A percentile compares a stretch with the other conserved stretches of the same genome.
These are phyloP conservation scores for Aspergillus latus DNA, from an alignment of 2,329 filamentous ascomycete species.

Conservation along the genomic window DNA sequence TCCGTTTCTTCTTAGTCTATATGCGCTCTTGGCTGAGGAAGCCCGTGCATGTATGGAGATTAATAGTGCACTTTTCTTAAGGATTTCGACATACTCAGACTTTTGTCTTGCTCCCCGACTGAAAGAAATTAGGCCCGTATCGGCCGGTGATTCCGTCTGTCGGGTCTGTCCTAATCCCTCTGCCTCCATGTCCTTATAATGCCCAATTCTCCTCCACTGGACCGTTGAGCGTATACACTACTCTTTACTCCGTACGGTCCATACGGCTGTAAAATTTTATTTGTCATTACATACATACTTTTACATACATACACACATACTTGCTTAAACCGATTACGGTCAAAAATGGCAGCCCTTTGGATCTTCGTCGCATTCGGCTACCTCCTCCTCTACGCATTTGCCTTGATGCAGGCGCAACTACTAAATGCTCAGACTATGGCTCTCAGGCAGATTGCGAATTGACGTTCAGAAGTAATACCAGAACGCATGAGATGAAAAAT, in stretches of 20 bases:
- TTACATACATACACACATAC: neutral
- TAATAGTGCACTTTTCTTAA: no score
- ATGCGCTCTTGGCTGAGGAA: no score
- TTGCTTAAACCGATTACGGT: neutral
- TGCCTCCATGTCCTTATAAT: neutral
- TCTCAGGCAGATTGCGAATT: slow-evolving; percentile 23
- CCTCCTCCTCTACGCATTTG: slow-evolving; percentile 37
- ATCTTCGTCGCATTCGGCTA: slow-evolving; percentile 38
- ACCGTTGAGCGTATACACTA: neutral
- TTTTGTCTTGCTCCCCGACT: neutral
- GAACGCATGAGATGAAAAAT: neutral
- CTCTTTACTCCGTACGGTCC: no score
- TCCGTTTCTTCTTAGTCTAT: no score
- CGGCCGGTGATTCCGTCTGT: neutral
- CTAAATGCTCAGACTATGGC: slow-evolving; percentile 15
- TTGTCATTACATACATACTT: neutral
- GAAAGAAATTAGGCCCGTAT: neutral
- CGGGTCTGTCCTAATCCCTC: neutral
- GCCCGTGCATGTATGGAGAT: no score
- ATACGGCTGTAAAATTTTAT: no score
- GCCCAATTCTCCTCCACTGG: neutral
- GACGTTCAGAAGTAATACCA: neutral
- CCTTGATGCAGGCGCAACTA: slow-evolving; percentile 22
- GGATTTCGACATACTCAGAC: no score
- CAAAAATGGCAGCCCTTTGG: slow-evolving; percentile 31